Conservation (phyloP, 371 early-diverging fungal genomes). For the Mucor mucedo region DNA sequence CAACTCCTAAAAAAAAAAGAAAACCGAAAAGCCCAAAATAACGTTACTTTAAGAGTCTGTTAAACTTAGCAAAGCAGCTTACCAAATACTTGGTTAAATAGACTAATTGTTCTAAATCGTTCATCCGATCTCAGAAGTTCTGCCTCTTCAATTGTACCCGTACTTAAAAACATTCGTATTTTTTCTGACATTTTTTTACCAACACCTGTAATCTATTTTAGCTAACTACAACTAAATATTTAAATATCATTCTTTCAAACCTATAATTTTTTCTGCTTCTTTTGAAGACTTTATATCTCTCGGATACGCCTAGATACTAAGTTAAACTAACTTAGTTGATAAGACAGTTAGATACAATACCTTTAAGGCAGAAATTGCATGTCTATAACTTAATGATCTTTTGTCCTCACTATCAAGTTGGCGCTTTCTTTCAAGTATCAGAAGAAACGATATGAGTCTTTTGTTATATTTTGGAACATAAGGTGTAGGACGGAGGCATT, state of each 20-base stretch:
- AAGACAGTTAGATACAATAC: slow-evolving; percentile 17
- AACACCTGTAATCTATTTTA: slow-evolving; percentile 31
- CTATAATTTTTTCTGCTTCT: slow-evolving; percentile 54
- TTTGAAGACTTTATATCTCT: slow-evolving; percentile 40
- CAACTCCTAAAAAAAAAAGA: slow-evolving; percentile 38
- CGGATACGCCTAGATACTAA: slow-evolving; percentile 48
- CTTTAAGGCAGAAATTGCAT: slow-evolving; percentile 56
- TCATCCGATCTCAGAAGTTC: slow-evolving; percentile 33
- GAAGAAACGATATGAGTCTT: slow-evolving; percentile 40
- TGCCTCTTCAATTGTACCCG: slow-evolving; percentile 52
- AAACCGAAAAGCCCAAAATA: neutral
- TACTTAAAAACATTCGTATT: slow-evolving; percentile 40
- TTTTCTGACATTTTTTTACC: slow-evolving; percentile 51
- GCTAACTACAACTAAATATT: too few species aligned
- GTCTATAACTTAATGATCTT: slow-evolving; percentile 52
- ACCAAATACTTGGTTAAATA: slow-evolving; percentile 53
- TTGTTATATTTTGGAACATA: slow-evolving; percentile 39
- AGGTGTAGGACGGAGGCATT: slow-evolving; percentile 54
- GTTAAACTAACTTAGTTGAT: neutral
- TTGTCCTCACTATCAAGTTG: slow-evolving; percentile 40
- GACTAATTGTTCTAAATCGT: slow-evolving; percentile 32
- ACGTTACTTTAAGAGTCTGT: too few species aligned
- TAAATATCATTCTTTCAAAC: slow-evolving; percentile 13
- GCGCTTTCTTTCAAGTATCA: slow-evolving; percentile 45
- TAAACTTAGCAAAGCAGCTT: neutral